Conservation (phyloP, 1,284 basidiomycete species). For the Apiotrichum brassicae region DNA sequence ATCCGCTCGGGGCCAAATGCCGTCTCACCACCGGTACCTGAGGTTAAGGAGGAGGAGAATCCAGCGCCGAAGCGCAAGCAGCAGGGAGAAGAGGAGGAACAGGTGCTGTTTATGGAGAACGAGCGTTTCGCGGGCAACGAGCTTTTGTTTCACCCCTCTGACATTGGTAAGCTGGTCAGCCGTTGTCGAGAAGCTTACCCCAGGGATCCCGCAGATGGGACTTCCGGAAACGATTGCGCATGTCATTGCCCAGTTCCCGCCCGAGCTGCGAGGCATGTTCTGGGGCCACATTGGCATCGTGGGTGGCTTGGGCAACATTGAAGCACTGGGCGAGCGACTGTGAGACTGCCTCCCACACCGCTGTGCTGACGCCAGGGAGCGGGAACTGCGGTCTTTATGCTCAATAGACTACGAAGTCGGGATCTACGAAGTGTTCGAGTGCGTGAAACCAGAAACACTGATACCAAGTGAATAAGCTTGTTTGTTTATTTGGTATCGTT, state of each 20-base stretch:
- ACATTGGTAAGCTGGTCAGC: conserved; percentile 64
- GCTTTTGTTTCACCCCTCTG: conserved; percentile 76
- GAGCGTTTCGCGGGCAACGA: conserved; percentile 87
- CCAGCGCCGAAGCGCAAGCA: background rate
- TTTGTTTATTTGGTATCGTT: too few species aligned
- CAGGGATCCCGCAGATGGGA: conserved; percentile 71
- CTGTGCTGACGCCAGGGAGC: conserved; percentile 38
- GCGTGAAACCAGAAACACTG: conserved; percentile 37
- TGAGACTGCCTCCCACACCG: conserved; percentile 25
- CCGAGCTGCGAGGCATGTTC: conserved; percentile 78
- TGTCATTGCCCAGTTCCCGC: conserved; percentile 65
- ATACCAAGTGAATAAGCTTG: too few species aligned
- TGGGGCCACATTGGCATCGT: conserved; percentile 88
- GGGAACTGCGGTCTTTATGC: conserved; percentile 68
- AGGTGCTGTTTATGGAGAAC: conserved; percentile 77
- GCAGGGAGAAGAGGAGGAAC: conserved; percentile 53
- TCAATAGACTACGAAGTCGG: conserved; percentile 67
- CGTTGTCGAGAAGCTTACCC: background rate
- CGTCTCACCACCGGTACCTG: conserved; percentile 8
- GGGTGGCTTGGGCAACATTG: conserved; percentile 72
- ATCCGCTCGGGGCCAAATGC: conserved; percentile 52
- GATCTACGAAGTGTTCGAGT: conserved; percentile 68
- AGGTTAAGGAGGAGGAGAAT: conserved; percentile 4
- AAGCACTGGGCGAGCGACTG: conserved; percentile 69
- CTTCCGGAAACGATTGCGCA: conserved; percentile 66